These are phyloP conservation scores for Cynara cardunculus DNA, from an alignment of 129 eudicot species.

Conservation along the genomic window DNA sequence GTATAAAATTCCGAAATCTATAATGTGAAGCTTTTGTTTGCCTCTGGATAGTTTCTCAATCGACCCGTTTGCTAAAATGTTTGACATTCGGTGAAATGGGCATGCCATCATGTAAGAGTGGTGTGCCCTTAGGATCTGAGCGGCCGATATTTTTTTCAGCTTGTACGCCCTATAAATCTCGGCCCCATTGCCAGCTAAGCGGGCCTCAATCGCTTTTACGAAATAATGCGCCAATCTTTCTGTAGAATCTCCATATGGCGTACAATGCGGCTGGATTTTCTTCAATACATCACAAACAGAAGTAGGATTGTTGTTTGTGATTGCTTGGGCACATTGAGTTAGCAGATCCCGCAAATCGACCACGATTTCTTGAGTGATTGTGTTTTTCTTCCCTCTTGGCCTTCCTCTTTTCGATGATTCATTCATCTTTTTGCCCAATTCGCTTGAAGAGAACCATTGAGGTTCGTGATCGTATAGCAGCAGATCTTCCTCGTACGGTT, in stretches of 20 bases:
- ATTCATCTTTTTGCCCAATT: slow-evolving; percentile 11
- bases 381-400: slow-evolving; percentile 33
- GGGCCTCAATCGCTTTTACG: slow-evolving; percentile 60
- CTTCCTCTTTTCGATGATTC: slow-evolving; percentile 31
- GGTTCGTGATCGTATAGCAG: slow-evolving; percentile 22
- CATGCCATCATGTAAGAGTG: slow-evolving; percentile 36
- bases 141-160: slow-evolving; percentile 29
- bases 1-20: slow-evolving; percentile 68
- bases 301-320: slow-evolving; percentile 30
- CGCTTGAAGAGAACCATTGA: not conserved
- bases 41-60: slow-evolving; percentile 36
- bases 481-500: slow-evolving; percentile 26
- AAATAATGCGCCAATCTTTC: slow-evolving; percentile 57
- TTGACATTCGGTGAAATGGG: slow-evolving; percentile 50
- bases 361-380: slow-evolving; percentile 21
- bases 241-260: slow-evolving; percentile 48
- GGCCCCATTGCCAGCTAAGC: slow-evolving; percentile 53
- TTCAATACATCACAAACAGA: slow-evolving; percentile 24
- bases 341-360: slow-evolving; percentile 55
- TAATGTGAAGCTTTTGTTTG: slow-evolving; percentile 49
- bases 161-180: slow-evolving; percentile 33
- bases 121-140: slow-evolving; percentile 42
- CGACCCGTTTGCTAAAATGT: slow-evolving; percentile 45
- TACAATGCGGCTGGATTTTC: slow-evolving; percentile 46
- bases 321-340: slow-evolving; percentile 62